phyloP scores from a whole-genome alignment of 2,329 filamentous ascomycete species.

The Colletotrichum liriopes region DNA sequence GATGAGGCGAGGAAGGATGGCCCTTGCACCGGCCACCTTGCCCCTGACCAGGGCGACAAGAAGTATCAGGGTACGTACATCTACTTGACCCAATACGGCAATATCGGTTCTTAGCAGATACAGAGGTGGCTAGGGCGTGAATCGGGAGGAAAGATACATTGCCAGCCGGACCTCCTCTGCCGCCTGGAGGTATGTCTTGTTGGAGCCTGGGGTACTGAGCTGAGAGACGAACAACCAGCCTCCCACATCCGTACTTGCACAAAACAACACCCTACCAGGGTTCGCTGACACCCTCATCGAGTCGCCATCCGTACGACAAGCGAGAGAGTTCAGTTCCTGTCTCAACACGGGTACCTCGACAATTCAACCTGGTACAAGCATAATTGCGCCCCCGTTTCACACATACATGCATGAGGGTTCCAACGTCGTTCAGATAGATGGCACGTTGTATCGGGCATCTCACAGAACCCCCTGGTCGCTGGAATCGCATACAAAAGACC shows the following conservation, averaged over 20 bases:
- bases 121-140: background rate
- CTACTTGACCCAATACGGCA: background rate
- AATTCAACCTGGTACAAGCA: background rate
- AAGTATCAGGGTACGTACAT: background rate
- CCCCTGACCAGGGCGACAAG: background rate
- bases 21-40: background rate
- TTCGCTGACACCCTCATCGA: background rate
- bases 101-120: background rate
- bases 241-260: background rate
- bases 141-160: background rate
- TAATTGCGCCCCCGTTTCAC: background rate
- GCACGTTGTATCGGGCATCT: slow-evolving; percentile 13
- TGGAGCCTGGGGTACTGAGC: background rate
- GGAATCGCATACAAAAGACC: background rate
- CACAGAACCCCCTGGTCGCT: slow-evolving; percentile 1
- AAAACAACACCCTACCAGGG: background rate
- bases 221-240: background rate
- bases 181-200: background rate
- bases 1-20: background rate
- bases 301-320: background rate
- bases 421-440: background rate
- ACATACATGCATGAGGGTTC: background rate
- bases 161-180: background rate
- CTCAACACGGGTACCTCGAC: background rate
- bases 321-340: background rate